Conservation (phyloP, 768 basidiomycete genomes). For the Podaxis pistillaris region DNA sequence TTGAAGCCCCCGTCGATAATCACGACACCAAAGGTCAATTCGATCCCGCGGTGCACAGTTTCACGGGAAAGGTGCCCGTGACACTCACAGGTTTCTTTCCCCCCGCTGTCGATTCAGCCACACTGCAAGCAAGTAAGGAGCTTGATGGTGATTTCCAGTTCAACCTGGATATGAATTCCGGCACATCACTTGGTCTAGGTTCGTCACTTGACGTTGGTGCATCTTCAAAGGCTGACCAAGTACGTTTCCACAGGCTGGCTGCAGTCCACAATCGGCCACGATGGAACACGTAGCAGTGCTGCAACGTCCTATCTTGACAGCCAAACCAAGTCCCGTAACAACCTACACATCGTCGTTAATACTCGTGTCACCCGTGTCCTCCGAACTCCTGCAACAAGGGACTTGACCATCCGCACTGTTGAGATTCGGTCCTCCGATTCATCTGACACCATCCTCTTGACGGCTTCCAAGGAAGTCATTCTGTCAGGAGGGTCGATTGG, state of each 20-base stretch:
- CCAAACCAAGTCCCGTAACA: slow-evolving; percentile 22
- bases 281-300: slow-evolving; percentile 24
- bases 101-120: slow-evolving; percentile 19
- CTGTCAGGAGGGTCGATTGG: slow-evolving; percentile 16
- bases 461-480: slow-evolving; percentile 22
- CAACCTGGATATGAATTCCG: slow-evolving; percentile 17
- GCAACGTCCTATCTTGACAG: slow-evolving; percentile 25
- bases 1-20: slow-evolving; percentile 18
- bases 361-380: slow-evolving; percentile 12
- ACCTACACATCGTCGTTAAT: slow-evolving; percentile 29
- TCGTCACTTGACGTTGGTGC: neutral
- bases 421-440: slow-evolving; percentile 7
- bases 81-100: slow-evolving; percentile 17
- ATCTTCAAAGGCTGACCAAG: neutral
- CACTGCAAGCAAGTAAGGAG: slow-evolving; percentile 18
- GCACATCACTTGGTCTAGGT: slow-evolving; percentile 15
- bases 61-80: slow-evolving; percentile 17
- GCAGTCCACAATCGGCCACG: slow-evolving; percentile 21
- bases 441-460: slow-evolving; percentile 7
- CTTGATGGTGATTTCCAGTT: slow-evolving; percentile 15
- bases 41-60: slow-evolving; percentile 21
- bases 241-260: slow-evolving; percentile 18
- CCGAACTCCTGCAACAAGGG: neutral
- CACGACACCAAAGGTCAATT: slow-evolving; percentile 17
- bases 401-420: slow-evolving; percentile 9